These are phyloP conservation scores for Syncephalastrum monosporum DNA, from an alignment of 371 early-diverging fungal species.

Conservation along the genomic window DNA sequence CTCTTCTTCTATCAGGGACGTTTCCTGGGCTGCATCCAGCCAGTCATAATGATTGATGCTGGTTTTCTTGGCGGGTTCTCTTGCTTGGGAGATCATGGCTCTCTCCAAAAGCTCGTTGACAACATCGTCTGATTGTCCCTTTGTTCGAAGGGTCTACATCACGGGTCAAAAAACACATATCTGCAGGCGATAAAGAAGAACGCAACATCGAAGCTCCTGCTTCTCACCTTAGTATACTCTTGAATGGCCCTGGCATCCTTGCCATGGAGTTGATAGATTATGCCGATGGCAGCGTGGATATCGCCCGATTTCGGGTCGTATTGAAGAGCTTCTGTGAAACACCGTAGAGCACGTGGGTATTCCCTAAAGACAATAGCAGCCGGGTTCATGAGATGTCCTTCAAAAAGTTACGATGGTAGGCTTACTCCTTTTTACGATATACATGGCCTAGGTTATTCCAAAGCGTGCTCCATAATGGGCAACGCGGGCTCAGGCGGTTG, in stretches of 20 bases:
- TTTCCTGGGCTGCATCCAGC: too few species aligned
- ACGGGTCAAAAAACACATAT: too few species aligned
- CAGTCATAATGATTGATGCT: too few species aligned
- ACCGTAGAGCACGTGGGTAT: conserved; percentile 44
- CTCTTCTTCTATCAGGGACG: too few species aligned
- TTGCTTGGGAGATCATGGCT: not conserved
- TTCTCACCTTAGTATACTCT: conserved; percentile 46
- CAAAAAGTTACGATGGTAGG: not conserved
- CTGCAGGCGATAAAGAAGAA: not conserved
- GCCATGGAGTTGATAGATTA: conserved; percentile 49
- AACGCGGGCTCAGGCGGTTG: conserved; percentile 33
- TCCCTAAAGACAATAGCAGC: conserved; percentile 26
- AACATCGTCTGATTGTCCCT: not conserved
- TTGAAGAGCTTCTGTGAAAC: conserved; percentile 46
- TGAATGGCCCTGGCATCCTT: conserved; percentile 47
- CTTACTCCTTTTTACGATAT: conserved; percentile 62
- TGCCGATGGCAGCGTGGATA: conserved; percentile 42
- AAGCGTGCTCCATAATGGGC: conserved; percentile 55
- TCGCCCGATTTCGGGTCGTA: conserved; percentile 30
- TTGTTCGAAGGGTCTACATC: not conserved
- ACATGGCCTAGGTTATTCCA: conserved; percentile 75
- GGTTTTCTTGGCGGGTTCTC: too few species aligned
- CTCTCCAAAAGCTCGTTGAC: conserved; percentile 9
- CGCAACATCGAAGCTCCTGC: not conserved
- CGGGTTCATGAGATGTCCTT: not conserved